Percentiles rank a stretch among this genome's conserved stretches.
Conservation (phyloP, 768 basidiomycete genomes). For the Chalciporus chontae region DNA sequence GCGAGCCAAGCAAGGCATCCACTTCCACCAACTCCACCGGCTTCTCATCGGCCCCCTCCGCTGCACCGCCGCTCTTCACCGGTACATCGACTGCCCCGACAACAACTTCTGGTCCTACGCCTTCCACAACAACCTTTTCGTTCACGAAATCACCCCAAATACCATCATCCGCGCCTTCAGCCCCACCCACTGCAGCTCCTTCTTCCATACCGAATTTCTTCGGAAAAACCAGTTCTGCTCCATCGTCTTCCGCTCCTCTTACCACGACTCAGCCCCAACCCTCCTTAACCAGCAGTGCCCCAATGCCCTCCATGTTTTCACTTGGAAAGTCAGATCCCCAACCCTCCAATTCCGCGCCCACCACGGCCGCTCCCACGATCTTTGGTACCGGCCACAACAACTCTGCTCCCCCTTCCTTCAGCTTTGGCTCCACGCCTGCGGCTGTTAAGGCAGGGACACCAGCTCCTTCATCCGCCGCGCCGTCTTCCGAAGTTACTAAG, state of each 20-base stretch:
- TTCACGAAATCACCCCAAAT: slow-evolving; percentile 16
- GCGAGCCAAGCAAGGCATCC: slow-evolving; percentile 9
- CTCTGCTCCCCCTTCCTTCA: neutral
- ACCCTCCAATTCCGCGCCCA: slow-evolving; percentile 22
- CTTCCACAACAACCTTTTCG: slow-evolving; percentile 12
- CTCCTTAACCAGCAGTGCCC: slow-evolving; percentile 4
- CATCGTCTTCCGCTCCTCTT: slow-evolving; percentile 6
- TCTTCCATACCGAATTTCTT: slow-evolving; percentile 30
- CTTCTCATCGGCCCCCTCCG: slow-evolving; percentile 25
- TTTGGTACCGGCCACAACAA: slow-evolving; percentile 11
- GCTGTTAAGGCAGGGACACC: slow-evolving; percentile 6
- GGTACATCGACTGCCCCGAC: slow-evolving; percentile 6
- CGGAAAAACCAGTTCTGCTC: slow-evolving; percentile 19
- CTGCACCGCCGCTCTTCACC: slow-evolving; percentile 15
- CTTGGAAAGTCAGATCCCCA: slow-evolving; percentile 18
- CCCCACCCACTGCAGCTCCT: slow-evolving; percentile 4
- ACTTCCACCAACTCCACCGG: slow-evolving; percentile 14
- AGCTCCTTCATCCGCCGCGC: neutral
- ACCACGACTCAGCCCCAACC: slow-evolving; percentile 10
- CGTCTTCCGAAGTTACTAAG: slow-evolving; percentile 9
- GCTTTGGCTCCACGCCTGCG: slow-evolving; percentile 9
- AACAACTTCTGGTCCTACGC: slow-evolving; percentile 7
- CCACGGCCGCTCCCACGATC: slow-evolving; percentile 11
- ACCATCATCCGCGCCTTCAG: slow-evolving; percentile 2
- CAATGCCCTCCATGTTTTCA: slow-evolving; percentile 11